Evolutionary conservation across 2,329 filamentous ascomycete genomes (phyloP).

Genomic region (Aspergillus neotritici): DNA sequence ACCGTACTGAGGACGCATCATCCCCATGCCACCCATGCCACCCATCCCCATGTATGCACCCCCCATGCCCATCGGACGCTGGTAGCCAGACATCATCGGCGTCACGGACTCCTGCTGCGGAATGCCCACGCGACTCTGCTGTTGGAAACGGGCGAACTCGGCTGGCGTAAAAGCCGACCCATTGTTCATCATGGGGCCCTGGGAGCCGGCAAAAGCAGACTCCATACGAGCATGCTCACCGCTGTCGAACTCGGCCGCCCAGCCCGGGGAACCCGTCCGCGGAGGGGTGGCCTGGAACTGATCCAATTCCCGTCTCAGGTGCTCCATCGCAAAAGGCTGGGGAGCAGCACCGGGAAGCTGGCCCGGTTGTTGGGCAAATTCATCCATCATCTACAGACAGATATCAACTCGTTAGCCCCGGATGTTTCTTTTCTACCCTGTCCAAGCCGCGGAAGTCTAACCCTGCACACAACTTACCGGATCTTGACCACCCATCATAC

Average conservation of each 20-base stretch:
- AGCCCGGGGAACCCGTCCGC: conserved; percentile 51
- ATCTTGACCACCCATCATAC: conserved; percentile 65
- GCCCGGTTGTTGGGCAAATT: conserved; percentile 76
- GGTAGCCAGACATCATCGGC: conserved; percentile 55
- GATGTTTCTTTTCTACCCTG: not conserved
- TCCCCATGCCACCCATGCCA: conserved; percentile 54
- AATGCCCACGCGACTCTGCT: conserved; percentile 57
- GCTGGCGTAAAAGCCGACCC: conserved; percentile 65
- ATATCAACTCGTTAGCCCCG: conserved; percentile 8
- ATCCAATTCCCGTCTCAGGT: conserved; percentile 59
- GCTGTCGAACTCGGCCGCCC: conserved; percentile 61
- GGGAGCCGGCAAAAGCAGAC: conserved; percentile 56
- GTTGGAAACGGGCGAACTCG: conserved; percentile 83
- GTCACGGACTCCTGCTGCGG: conserved; percentile 60
- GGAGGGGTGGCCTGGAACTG: conserved; percentile 45
- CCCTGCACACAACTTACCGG: conserved; percentile 46
- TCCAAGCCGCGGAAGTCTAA: not conserved
- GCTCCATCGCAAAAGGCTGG: conserved; percentile 60
- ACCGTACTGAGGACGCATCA: conserved; percentile 43
- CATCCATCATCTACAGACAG: conserved; percentile 73
- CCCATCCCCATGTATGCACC: conserved; percentile 39
- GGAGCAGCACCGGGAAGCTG: conserved; percentile 52
- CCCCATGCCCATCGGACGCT: conserved; percentile 43
- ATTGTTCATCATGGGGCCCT: conserved; percentile 42
- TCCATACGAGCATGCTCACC: conserved; percentile 65